These are phyloP conservation scores for Paramarasmius palmivorus DNA, from an alignment of 1,284 basidiomycete species.

Conservation along the genomic window DNA sequence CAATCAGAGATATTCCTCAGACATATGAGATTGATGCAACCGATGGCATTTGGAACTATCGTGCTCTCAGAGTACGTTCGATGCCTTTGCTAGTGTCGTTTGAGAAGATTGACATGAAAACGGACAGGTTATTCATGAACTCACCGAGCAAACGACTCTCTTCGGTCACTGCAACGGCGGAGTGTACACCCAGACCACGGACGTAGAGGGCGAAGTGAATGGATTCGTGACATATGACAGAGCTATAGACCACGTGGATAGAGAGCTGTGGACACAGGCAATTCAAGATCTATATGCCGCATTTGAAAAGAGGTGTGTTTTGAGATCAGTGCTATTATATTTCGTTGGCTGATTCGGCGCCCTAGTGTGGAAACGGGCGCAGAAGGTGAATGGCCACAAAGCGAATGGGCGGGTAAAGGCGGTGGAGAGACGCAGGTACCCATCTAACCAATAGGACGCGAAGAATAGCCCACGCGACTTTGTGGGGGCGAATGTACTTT, in stretches of 20 bases:
- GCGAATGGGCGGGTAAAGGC: too few relatives aligned
- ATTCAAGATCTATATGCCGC: conserved; percentile 15
- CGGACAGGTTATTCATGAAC: conserved; percentile 12
- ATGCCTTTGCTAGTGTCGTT: background rate
- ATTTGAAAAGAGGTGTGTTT: conserved; percentile 6
- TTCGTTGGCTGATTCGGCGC: too few relatives aligned
- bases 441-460: too few relatives aligned
- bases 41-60: conserved; percentile 17
- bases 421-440: too few relatives aligned
- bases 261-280: conserved; percentile 13
- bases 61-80: conserved; percentile 13
- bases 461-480: too few relatives aligned
- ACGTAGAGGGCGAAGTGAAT: conserved; percentile 19
- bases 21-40: conserved; percentile 17
- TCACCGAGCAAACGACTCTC: conserved; percentile 17
- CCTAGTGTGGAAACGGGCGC: too few relatives aligned
- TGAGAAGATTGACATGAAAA: too few relatives aligned
- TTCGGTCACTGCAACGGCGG: conserved; percentile 17
- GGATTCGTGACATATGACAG: conserved; percentile 19
- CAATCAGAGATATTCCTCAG: conserved; percentile 13
- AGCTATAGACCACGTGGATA: conserved; percentile 12
- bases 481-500: too few relatives aligned
- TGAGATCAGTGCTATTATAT: too few relatives aligned
- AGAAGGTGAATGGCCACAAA: too few relatives aligned
- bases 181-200: conserved; percentile 18